A percentile compares a stretch with the other conserved stretches of the same genome.
Evolutionary conservation across 495 filamentous ascomycete species (phyloP).

Genomic region (Pyrenula massariospora): DNA sequence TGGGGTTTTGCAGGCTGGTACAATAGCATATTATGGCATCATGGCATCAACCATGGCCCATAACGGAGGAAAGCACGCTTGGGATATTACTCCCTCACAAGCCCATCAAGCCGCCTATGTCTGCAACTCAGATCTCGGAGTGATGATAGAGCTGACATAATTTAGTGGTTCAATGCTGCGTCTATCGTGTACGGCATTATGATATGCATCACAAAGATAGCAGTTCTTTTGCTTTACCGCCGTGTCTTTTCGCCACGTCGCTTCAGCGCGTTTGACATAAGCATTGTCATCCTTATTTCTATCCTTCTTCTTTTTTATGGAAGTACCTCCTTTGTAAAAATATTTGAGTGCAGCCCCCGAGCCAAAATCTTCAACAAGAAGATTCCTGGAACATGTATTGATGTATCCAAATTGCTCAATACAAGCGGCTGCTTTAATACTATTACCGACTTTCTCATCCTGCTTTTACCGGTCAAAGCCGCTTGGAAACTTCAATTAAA

Average conservation of each 20-base stretch:
- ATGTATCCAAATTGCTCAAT: constrained; percentile 17
- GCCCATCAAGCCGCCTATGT: constrained; percentile 12
- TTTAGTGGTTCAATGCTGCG: constrained; percentile 21
- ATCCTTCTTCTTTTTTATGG: constrained; percentile 22
- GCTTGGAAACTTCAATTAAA: constrained; percentile 21
- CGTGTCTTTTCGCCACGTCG: constrained; percentile 22
- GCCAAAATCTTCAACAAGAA: constrained; percentile 17
- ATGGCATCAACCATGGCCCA: constrained; percentile 14
- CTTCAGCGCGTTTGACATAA: constrained; percentile 15
- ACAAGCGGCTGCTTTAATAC: constrained; percentile 24
- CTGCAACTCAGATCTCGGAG: background rate
- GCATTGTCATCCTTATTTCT: constrained; percentile 19
- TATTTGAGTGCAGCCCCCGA: constrained; percentile 21
- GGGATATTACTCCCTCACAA: constrained; percentile 17
- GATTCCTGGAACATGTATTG: constrained; percentile 17
- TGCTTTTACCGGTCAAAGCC: constrained; percentile 21
- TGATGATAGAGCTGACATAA: constrained; percentile 1
- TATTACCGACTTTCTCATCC: constrained; percentile 22
- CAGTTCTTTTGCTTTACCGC: constrained; percentile 26
- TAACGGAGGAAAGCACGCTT: constrained; percentile 20
- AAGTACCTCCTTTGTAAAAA: constrained; percentile 20
- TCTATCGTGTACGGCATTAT: constrained; percentile 23
- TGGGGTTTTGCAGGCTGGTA: constrained; percentile 1
- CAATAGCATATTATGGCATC: constrained; percentile 8
- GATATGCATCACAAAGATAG: constrained; percentile 25